phyloP scores from a whole-genome alignment of 1,139 yeast species.

The Kodamaea sp. region DNA sequence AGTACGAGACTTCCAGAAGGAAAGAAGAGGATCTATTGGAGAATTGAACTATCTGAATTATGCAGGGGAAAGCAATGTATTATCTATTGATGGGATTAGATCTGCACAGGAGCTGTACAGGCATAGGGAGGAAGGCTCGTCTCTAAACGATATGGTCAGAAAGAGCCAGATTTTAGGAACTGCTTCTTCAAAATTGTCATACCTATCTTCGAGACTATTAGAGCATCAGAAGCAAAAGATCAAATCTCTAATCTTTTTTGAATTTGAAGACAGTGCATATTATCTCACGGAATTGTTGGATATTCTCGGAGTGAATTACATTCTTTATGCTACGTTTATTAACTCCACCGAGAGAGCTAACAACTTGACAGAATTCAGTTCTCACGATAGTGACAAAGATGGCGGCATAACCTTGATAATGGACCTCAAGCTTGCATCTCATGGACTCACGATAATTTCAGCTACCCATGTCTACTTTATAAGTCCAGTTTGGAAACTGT shows the following conservation, averaged over 20 bases:
- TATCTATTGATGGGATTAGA: background rate
- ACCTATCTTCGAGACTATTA: conserved; percentile 52
- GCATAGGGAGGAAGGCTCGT: background rate
- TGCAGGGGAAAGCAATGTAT: background rate
- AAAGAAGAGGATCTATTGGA: background rate
- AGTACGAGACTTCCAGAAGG: conserved; percentile 8
- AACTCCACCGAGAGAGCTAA: conserved; percentile 51
- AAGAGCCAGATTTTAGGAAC: conserved; percentile 48
- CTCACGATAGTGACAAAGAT: conserved; percentile 29
- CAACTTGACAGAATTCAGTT: conserved; percentile 54
- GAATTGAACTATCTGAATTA: background rate
- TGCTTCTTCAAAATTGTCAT: conserved; percentile 62
- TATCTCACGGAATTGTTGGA: conserved; percentile 66
- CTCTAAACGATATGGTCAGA: background rate
- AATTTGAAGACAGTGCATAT: conserved; percentile 70
- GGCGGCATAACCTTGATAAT: conserved; percentile 59
- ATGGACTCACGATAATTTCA: conserved; percentile 66
- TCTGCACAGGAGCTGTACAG: background rate
- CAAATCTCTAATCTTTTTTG: conserved; percentile 67
- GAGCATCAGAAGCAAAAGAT: conserved; percentile 48
- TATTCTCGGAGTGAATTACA: conserved; percentile 57
- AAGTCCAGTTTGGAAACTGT: conserved; percentile 69
- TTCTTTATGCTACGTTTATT: conserved; percentile 64
- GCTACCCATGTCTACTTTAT: conserved; percentile 70
- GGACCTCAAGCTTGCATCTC: conserved; percentile 70